Base-by-base conservation (phyloP, 2,329 filamentous ascomycete genomes). In the Pestalotiopsis sp. region DNA sequence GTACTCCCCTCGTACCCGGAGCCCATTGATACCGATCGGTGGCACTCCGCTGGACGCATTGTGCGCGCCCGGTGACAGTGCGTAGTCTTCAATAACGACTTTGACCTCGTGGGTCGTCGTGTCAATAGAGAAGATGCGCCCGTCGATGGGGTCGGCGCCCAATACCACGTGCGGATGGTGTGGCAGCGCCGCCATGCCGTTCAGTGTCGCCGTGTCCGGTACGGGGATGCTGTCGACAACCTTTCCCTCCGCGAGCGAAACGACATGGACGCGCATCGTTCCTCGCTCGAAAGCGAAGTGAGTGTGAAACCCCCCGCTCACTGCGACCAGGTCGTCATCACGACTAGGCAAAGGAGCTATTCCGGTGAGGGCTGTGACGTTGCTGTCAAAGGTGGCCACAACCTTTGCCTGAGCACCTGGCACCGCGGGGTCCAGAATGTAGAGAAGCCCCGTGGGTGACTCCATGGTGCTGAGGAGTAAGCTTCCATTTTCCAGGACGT, bases 101-200 rank as follows among this genome's bases (percentile, higher is more conserved):
- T 52, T 67, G 38, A 70, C 66, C 14, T 68, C 14, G 36, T 57
- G 23, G 3, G 66, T 64, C 31, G 3, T 31, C 0, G 72, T 75
- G 60, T 75, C 56, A 41, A 75, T 61, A 45, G 62, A 65, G 7
- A 73, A 25, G 20, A 75, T 72, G 41, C 70, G 70, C 1, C 73
- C 73, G 3, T 41, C 60, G 5, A 70, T 65, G 7, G 70, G 66
- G 60, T 74, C 73, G 27, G 70, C 71, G 63, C 59, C 61, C 25
- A 75, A 60, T 14, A 75, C 39, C 2, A 69, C 68, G 41, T 65
- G 65, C 56, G 73, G 71, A 3, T 71, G 31, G 3, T 49, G 52
- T 5, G 73, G 72, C 5, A 75, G 57, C n/a, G 72, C 64, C 7
- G 70, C 61, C 68, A 72, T 71, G 4, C 73, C 73, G 27, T 71